Base-by-base conservation (phyloP, 2,329 filamentous ascomycete species). In the Gliomastix tumulicola region DNA sequence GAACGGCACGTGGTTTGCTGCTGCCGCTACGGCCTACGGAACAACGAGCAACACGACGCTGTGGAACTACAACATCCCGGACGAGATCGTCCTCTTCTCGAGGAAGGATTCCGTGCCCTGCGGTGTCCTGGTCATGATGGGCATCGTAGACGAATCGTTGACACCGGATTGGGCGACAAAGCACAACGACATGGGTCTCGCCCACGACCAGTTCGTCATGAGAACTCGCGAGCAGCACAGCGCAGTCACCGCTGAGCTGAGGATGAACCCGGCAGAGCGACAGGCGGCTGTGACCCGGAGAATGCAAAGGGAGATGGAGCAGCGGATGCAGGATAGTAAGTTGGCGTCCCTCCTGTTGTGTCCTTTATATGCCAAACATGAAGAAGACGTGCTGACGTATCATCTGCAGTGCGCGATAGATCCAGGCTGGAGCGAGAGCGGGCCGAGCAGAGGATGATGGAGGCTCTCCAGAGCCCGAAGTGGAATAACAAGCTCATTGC, bases 11-110 rank as follows among this genome's bases (percentile, higher is more conserved):
- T 80, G 76, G 75, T 79, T 79, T 43, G 70, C 74, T 20, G 69
- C 65, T 40, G 68, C 66, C 2, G 65, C 65, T 1, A 79, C 75
- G 2, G 75, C 76, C 0, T 69, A 71, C 40, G 69, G 70, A 16
- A 74, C 70, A 2, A 62, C 67, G 0, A 69, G 62, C 34, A 65
- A 71, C 44, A 77, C 74, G 1, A 63, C 77, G 9, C 59, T 80
- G 4, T 80, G 76, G 76, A 74, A 71, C 49, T 79, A 76, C 56
- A 65, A 67, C 38, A 76, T 79, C 32, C 73, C 75, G 0, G 62
- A 69, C 16, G 62, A 66, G 4, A 54, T 79, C 5, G 47, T 77
- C 2, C 43, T 57, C 1, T 74, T 80, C 40, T 55, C 71, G 3
- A 62, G 68, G 8, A 65, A 63, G 21, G 67, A 70, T 15, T 70